Base-by-base conservation (phyloP, 2,329 filamentous ascomycete species). In the Claviceps fusiformis region DNA sequence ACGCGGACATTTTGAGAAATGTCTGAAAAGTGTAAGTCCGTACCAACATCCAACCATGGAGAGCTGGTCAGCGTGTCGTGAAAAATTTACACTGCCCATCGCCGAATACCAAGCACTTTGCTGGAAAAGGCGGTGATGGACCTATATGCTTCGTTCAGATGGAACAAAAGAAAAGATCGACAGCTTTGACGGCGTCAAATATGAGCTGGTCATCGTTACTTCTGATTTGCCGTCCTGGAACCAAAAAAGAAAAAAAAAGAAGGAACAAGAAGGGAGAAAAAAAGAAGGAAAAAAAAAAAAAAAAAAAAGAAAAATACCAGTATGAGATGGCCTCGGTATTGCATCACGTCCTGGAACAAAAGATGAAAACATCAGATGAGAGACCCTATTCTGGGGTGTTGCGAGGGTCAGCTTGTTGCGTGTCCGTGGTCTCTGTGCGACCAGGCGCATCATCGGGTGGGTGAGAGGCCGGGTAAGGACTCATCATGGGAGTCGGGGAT, bases 401-500 rank as follows among this genome's bases (percentile, higher is more conserved):
- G n/a, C 45, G 35, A 48, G 5, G 24, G 2, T 54, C 35, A 17
- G 24, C 13, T 39, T 29, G 17, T 27, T 45, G 9, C 15, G 24
- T 19, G 24, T 29, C 37, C 27, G 39, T 37, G 13, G 31, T 49
- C 10, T 31, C 45, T 19, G 24, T 33, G 5, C 37, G 45, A 44
- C 45, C 24, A 31, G 52, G n/a, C 17, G 35, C 35, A 49, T 54
- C 45, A n/a, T 54, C 37, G 6, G 45, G 45, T 4, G 13, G 50
- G 15, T 43, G 37, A 31, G 50, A 27, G 48, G 29, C 8, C 10
- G 44, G 50, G 24, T 59, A 59, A 10, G 56, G 49, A 8, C 61
- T 58, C 59, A 63, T 58, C 60, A 63, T 58, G 15, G 58, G 59
- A 17, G 58, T 50, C 7, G 60, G 60, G 3, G 60, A 60, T 13